Conservation (phyloP, 163 green algal genomes). For the Volvox carteri region DNA sequence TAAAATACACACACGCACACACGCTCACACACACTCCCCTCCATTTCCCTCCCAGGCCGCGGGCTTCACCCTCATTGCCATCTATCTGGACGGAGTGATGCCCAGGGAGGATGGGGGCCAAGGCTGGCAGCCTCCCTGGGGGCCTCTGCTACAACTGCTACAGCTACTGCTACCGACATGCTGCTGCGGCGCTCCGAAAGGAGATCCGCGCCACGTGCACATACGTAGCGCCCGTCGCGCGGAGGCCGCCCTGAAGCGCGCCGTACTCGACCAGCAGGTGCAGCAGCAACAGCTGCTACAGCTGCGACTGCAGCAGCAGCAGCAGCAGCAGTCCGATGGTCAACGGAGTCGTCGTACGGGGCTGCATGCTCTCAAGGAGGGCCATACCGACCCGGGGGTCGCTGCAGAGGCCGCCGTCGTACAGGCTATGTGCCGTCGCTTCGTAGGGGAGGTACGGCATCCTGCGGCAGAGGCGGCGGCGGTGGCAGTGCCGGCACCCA, state of each 20-base stretch:
- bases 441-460: constrained; percentile 53
- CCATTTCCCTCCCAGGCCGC: constrained; percentile 56
- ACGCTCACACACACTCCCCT: no score
- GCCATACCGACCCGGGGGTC: constrained; percentile 22
- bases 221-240: background rate
- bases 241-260: background rate
- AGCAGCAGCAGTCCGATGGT: no score
- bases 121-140: background rate
- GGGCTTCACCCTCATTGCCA: constrained; percentile 78
- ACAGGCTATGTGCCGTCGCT: constrained; percentile 76
- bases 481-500: constrained; percentile 48
- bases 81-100: constrained; percentile 83
- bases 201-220: background rate
- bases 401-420: constrained; percentile 62
- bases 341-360: background rate
- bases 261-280: background rate
- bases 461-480: background rate
- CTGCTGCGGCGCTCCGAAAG: background rate
- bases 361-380: background rate
- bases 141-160: constrained; percentile 9
- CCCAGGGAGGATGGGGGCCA: constrained; percentile 14
- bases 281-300: background rate
- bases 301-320: background rate
- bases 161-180: background rate
- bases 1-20: no score